Base-by-base conservation (phyloP, 1,284 basidiomycete genomes). In the Termitomyces sp. region DNA sequence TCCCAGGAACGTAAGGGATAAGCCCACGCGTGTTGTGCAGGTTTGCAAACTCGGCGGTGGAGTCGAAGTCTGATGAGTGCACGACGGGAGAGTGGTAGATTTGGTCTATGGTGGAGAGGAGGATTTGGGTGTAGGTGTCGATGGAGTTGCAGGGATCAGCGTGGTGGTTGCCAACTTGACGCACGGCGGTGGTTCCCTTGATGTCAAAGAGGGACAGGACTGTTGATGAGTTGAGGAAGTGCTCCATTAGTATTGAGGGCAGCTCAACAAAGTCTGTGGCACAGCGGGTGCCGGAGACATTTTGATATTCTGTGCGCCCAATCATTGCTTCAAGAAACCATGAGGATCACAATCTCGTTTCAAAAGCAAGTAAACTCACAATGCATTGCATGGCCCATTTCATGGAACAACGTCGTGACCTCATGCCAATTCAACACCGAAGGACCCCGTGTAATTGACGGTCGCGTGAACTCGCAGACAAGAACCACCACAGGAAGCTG, bases 371-470 rank as follows among this genome's bases (percentile, higher is more conserved):
- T 30, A 7, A 5, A 77, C 93, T 79, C 64, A 95, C 95, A 99
- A 67, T 99, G 96, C 80, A 99, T 93, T 1, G 97, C 96, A 69
- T 99, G 96, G 0, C 96, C 96, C 95, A 99, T 98, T 71, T 99
- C 96, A 64, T 99, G 96, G 71, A 97, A 97, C 18, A 99, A 74
- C 1, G 96, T 99, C 67, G 91, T 79, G 8, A 98, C 91, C 63
- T 99, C 94, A 63, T 91, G 87, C 95, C 96, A 99, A 53, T 88
- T 86, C 24, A 99, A 71, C 38, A 88, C 72, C 0, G 90, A 86
- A 1, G 91, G 79, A 1, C 84, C 86, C 31, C 75, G 71, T n/a
- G 77, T 73, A 11, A 79, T 59, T 0, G 78, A 76, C 11, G 91
- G 88, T 19, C 77, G 77, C 13, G 83, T 73, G 64, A 98, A 97